Conservation (phyloP, 768 basidiomycete species). For the Serendipita indica region DNA sequence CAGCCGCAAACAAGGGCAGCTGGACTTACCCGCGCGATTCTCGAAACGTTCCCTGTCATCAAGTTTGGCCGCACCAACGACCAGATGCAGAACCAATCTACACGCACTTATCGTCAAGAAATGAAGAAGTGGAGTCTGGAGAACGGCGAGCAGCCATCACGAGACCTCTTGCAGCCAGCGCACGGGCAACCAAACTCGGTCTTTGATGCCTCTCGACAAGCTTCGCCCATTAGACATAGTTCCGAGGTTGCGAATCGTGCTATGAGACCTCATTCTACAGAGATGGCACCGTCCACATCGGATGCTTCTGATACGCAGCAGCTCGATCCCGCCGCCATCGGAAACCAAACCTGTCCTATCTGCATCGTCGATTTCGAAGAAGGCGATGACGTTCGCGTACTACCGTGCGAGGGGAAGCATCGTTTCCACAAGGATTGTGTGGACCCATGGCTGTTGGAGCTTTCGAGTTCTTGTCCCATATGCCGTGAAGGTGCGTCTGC, state of each 20-base stretch:
- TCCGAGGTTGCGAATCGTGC: background rate
- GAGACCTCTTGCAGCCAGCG: background rate
- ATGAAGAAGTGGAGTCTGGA: background rate
- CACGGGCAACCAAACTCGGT: background rate
- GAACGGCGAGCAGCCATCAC: background rate
- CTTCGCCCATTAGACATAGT: background rate
- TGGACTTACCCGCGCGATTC: constrained; percentile 82
- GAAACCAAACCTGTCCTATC: constrained; percentile 82
- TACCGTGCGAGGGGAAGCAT: constrained; percentile 87
- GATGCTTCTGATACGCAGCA: constrained; percentile 21
- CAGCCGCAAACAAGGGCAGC: constrained; percentile 51
- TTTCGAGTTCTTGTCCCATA: constrained; percentile 82
- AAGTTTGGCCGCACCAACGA: constrained; percentile 44
- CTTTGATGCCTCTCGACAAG: background rate
- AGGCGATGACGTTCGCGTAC: constrained; percentile 77
- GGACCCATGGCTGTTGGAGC: constrained; percentile 82
- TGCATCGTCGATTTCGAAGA: constrained; percentile 90
- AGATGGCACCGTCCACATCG: background rate
- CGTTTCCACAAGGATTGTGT: constrained; percentile 82
- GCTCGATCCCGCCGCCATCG: constrained; percentile 49
- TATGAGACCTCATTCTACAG: background rate
- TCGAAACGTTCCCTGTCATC: constrained; percentile 91
- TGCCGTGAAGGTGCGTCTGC: constrained; percentile 64
- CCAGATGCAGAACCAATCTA: background rate
- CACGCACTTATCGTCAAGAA: background rate